A percentile compares a stretch with the other conserved stretches of the same genome.
Conservation (phyloP, 2,329 filamentous ascomycete species). For the Lachnellula cervina region DNA sequence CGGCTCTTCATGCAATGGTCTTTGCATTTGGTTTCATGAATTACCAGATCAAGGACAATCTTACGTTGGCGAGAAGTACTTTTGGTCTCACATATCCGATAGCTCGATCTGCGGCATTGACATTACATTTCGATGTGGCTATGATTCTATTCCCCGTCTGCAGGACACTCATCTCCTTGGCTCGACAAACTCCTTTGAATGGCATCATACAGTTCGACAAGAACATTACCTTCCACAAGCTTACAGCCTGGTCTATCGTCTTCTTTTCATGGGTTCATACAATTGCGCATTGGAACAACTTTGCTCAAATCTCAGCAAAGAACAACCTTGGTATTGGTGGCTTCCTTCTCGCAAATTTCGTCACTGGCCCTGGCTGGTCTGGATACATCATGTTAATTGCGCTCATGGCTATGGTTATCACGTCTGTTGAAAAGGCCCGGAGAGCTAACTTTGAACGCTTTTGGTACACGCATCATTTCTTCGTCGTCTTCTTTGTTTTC, state of each 20-base stretch:
- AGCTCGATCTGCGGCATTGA: constrained; percentile 68
- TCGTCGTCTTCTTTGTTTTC: constrained; percentile 84
- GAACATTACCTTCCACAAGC: constrained; percentile 85
- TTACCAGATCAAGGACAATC: constrained; percentile 72
- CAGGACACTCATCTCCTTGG: constrained; percentile 75
- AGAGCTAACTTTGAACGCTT: constrained; percentile 83
- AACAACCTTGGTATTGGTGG: constrained; percentile 74
- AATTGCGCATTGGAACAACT: constrained; percentile 83
- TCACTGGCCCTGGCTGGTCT: constrained; percentile 77
- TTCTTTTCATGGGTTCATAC: constrained; percentile 87
- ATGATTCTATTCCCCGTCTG: constrained; percentile 78
- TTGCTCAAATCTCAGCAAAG: constrained; percentile 69
- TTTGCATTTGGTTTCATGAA: constrained; percentile 78
- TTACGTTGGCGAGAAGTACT: constrained; percentile 58
- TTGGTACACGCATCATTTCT: constrained; percentile 88
- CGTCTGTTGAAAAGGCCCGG: constrained; percentile 71
- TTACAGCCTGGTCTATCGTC: constrained; percentile 79
- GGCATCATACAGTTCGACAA: constrained; percentile 86
- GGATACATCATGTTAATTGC: constrained; percentile 79
- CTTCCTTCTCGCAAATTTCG: constrained; percentile 71
- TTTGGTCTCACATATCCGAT: constrained; percentile 76
- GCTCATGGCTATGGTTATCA: constrained; percentile 72
- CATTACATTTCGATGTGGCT: constrained; percentile 76
- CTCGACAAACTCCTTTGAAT: constrained; percentile 75
- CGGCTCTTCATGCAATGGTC: constrained; percentile 67